These are phyloP conservation scores for Talaromyces trachyspermus DNA, from an alignment of 495 filamentous ascomycete species.

Conservation along the genomic window DNA sequence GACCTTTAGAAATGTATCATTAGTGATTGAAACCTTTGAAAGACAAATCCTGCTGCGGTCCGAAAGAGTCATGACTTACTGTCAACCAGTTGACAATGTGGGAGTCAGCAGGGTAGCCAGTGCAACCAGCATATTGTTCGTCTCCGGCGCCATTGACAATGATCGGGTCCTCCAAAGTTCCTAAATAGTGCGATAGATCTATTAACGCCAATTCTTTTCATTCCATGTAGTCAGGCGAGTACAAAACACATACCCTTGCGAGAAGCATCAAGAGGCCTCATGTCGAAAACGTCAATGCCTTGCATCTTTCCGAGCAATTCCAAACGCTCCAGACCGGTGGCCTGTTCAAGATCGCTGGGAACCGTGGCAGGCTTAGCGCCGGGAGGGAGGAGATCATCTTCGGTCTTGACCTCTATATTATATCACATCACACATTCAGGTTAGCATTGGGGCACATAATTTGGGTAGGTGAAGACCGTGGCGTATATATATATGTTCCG, in stretches of 20 bases:
- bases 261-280: conserved; percentile 89
- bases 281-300: conserved; percentile 96
- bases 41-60: not conserved
- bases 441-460: conserved; percentile 3
- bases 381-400: conserved; percentile 74
- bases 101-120: conserved; percentile 84
- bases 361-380: conserved; percentile 77
- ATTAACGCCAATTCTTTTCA: conserved; percentile 9
- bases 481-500: too few relatives aligned
- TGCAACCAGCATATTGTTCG: conserved; percentile 96
- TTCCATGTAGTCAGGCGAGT: not conserved
- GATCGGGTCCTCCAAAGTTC: conserved; percentile 86
- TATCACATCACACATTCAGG: not conserved
- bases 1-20: conserved; percentile 46
- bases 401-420: conserved; percentile 67
- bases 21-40: conserved; percentile 6
- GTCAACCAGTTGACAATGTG: conserved; percentile 86
- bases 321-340: conserved; percentile 95
- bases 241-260: conserved; percentile 73
- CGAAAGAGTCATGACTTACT: conserved; percentile 43
- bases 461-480: not conserved
- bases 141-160: conserved; percentile 82
- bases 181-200: conserved; percentile 30
- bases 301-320: conserved; percentile 99
- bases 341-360: conserved; percentile 87